Percentiles rank a stretch among this genome's conserved stretches.
Evolutionary conservation across 306 rosid genomes (phyloP).

Genomic region (Cotoneaster glaucophyllus): DNA sequence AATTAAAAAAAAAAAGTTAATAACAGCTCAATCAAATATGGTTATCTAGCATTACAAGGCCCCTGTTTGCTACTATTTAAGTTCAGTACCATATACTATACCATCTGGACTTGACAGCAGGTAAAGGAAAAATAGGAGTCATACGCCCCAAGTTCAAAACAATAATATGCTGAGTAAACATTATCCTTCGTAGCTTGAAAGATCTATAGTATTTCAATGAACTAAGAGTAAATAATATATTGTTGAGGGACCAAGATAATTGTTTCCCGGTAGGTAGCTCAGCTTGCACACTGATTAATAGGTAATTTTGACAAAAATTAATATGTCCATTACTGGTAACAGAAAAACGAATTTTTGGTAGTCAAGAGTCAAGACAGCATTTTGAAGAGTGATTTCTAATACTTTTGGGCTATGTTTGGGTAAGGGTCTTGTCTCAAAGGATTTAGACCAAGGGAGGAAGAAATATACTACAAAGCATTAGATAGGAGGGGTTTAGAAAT

Average conservation of each 20-base stretch:
- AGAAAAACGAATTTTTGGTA: background rate
- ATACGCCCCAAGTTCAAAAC: background rate
- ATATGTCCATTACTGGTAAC: background rate
- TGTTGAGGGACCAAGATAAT: background rate
- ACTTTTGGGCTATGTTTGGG: background rate
- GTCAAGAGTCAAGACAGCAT: background rate
- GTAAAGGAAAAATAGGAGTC: background rate
- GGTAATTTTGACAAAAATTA: background rate
- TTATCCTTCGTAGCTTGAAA: background rate
- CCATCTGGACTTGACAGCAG: background rate
- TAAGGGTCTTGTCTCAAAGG: too few species aligned
- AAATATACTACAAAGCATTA: too few species aligned
- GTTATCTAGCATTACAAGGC: background rate
- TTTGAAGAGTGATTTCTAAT: background rate
- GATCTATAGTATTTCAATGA: background rate
- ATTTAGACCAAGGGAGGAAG: too few species aligned
- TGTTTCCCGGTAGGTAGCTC: background rate
- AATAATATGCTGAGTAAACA: background rate
- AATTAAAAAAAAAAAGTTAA: background rate
- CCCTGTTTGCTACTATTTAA: background rate
- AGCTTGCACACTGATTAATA: background rate
- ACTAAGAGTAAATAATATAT: background rate
- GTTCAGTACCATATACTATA: background rate
- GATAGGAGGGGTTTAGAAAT: too few species aligned
- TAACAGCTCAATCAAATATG: background rate